Evolutionary conservation across 352 stramenopile genomes (phyloP).

Genomic region (Globisporangium ultimum): DNA sequence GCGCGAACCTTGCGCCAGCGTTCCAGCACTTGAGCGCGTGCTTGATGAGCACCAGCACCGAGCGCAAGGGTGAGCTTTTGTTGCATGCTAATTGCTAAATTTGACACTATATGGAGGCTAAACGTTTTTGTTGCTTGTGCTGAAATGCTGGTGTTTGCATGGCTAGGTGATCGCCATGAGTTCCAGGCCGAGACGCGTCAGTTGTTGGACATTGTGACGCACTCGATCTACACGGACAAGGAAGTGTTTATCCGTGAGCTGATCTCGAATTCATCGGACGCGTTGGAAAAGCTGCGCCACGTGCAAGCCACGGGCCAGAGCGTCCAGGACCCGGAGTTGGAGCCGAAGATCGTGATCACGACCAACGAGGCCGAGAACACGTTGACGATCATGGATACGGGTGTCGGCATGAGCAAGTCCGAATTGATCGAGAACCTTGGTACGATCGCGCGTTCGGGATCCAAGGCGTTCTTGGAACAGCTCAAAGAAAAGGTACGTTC

Average conservation of each 20-base stretch:
- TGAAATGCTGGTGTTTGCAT: not conserved
- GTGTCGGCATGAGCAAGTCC: conserved; percentile 97
- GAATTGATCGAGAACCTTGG: conserved; percentile 98
- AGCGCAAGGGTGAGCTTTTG: conserved; percentile 32
- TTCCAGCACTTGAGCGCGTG: conserved; percentile 37
- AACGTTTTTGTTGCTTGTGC: not conserved
- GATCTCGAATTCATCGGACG: conserved; percentile 98
- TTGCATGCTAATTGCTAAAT: no score
- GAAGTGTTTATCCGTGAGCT: conserved; percentile 99
- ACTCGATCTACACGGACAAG: conserved; percentile 99
- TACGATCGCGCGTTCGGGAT: conserved; percentile 98
- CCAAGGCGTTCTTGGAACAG: conserved; percentile 96
- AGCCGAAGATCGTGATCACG: conserved; percentile 96
- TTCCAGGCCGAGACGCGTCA: conserved; percentile 96
- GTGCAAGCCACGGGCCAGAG: conserved; percentile 69
- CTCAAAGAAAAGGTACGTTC: conserved; percentile 70
- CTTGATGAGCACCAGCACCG: conserved; percentile 31
- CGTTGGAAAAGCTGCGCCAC: conserved; percentile 98
- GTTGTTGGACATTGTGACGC: conserved; percentile 97
- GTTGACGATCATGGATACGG: conserved; percentile 97
- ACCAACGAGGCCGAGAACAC: conserved; percentile 95
- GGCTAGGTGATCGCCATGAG: conserved; percentile 68
- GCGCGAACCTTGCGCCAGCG: conserved; percentile 24
- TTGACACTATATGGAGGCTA: no score
- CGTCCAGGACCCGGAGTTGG: conserved; percentile 79